phyloP scores from a whole-genome alignment of 2,329 filamentous ascomycete species.

The Monilinia fructigena region DNA sequence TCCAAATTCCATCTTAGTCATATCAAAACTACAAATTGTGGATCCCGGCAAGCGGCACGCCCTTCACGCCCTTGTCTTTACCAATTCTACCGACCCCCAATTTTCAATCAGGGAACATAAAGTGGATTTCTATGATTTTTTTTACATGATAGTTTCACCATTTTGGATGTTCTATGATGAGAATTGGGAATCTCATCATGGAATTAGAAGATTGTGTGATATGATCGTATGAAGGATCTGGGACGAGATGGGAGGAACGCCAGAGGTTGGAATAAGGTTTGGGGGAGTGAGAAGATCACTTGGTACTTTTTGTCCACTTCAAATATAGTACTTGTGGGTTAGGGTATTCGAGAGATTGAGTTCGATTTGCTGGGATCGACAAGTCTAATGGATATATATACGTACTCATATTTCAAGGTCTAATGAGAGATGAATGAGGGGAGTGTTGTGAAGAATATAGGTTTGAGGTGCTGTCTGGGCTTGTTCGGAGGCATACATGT shows the following conservation, averaged over 20 bases:
- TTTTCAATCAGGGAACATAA: not conserved
- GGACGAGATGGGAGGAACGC: not conserved
- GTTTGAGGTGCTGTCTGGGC: not conserved
- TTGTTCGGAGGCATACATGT: not conserved
- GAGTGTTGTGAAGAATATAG: not conserved
- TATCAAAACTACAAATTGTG: not conserved
- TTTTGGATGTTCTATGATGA: too few species aligned
- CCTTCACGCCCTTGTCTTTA: not conserved
- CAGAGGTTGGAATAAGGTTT: conserved; percentile 7
- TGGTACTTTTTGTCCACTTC: not conserved
- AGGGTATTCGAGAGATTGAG: too few species aligned
- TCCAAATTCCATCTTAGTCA: not conserved
- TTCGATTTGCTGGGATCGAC: too few species aligned
- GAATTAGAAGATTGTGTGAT: not conserved
- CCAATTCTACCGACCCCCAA: not conserved
- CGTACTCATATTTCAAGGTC: too few species aligned
- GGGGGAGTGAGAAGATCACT: not conserved
- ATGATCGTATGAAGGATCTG: not conserved
- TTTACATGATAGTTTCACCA: conserved; percentile 3
- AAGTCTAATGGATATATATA: too few species aligned
- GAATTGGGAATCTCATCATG: not conserved
- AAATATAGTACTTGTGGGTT: too few species aligned
- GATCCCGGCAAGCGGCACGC: not conserved
- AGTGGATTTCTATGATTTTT: not conserved
- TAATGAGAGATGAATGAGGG: too few species aligned